These are phyloP conservation scores for Manihot esculenta DNA, from an alignment of 441 rosid species.

Conservation along the genomic window DNA sequence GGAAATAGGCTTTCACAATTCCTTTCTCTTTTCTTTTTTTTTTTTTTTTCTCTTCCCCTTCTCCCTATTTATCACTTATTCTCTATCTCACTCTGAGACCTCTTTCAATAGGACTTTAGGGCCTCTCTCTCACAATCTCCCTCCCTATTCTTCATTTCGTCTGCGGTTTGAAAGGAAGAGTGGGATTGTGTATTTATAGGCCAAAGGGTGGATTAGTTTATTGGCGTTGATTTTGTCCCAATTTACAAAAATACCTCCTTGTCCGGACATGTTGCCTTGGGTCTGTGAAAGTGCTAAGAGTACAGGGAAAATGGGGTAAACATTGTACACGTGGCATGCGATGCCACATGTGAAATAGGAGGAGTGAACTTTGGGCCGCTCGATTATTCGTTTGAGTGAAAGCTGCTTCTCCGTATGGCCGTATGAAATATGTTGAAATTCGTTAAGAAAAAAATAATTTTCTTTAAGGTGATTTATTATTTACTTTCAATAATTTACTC, in stretches of 20 bases:
- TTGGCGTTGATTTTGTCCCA: slow-evolving; percentile 10
- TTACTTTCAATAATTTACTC: too few species aligned
- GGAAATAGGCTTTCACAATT: slow-evolving; percentile 3
- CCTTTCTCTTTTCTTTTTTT: too few species aligned
- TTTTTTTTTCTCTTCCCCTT: not conserved
- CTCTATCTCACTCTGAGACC: not conserved
- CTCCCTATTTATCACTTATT: not conserved
- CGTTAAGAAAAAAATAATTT: too few species aligned
- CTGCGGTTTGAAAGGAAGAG: slow-evolving; percentile 19
- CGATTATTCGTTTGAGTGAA: not conserved
- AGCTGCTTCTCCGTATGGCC: not conserved
- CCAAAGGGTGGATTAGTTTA: slow-evolving; percentile 12
- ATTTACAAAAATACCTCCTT: slow-evolving; percentile 32
- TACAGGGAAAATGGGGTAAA: not conserved
- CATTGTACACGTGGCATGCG: slow-evolving; percentile 16
- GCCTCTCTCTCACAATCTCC: not conserved
- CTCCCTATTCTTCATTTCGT: slow-evolving; percentile 1
- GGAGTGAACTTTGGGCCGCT: slow-evolving; percentile 12
- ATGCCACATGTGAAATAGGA: too few species aligned
- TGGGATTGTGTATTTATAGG: slow-evolving; percentile 33
- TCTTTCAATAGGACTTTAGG: not conserved
- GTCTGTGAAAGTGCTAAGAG: not conserved
- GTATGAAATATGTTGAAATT: too few species aligned
- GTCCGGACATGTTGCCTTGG: not conserved
- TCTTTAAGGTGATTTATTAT: too few species aligned